These are phyloP conservation scores for Aurantiochytrium sp. DNA, from an alignment of 108 stramenopile species.

Conservation along the genomic window DNA sequence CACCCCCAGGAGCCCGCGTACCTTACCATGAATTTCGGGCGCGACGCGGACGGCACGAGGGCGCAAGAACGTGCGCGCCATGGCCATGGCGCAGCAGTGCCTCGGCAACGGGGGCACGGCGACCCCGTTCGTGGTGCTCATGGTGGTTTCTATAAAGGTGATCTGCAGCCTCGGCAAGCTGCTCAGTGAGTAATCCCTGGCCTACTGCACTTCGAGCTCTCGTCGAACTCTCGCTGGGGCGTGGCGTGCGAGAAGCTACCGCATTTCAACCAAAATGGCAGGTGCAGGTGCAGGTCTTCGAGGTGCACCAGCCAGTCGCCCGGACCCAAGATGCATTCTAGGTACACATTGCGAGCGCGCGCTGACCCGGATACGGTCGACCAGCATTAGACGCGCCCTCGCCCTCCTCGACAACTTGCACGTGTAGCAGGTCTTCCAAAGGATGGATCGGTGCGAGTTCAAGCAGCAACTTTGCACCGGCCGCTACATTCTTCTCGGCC, in stretches of 20 bases:
- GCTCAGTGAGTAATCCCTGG: background rate
- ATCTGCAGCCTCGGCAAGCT: background rate
- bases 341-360: background rate
- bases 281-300: background rate
- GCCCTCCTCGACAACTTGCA: background rate
- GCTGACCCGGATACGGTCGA: background rate
- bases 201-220: background rate
- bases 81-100: background rate
- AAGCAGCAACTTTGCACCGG: background rate
- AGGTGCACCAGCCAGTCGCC: background rate
- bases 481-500: background rate
- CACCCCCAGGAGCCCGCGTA: background rate
- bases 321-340: background rate
- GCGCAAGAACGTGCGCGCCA: background rate
- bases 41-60: background rate
- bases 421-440: background rate
- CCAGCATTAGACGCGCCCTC: background rate
- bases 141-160: background rate
- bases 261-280: background rate
- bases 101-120: background rate
- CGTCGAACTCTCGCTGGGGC: background rate
- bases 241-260: background rate
- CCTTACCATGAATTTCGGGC: background rate
- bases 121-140: background rate
- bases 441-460: background rate